Evolutionary conservation across 2,329 filamentous ascomycete genomes (phyloP).

Genomic region (Uncinocarpus reesii): DNA sequence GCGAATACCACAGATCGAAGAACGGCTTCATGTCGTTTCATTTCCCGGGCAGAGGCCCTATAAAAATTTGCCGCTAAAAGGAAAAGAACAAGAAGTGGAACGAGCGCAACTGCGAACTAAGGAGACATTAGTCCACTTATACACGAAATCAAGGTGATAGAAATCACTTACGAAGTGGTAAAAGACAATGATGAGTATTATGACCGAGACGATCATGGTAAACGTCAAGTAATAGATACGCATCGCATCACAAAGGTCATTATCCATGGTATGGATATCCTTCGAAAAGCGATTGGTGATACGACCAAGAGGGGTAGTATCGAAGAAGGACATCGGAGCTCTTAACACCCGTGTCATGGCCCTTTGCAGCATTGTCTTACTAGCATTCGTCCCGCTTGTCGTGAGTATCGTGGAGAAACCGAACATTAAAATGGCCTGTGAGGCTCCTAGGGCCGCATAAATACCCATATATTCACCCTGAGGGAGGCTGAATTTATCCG

Average conservation of each 20-base stretch:
- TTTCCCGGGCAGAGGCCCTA: conserved; percentile 77
- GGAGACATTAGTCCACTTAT: background rate
- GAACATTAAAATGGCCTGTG: conserved; percentile 68
- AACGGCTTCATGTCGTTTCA: conserved; percentile 88
- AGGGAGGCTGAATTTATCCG: conserved; percentile 57
- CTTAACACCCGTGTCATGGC: conserved; percentile 66
- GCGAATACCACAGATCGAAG: conserved; percentile 81
- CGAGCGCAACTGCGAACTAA: conserved; percentile 58
- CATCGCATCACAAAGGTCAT: conserved; percentile 76
- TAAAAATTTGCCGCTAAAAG: conserved; percentile 79
- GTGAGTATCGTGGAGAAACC: conserved; percentile 68
- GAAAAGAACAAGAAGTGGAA: conserved; percentile 64
- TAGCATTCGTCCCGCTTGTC: conserved; percentile 67
- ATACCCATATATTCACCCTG: conserved; percentile 60
- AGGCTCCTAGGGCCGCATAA: conserved; percentile 60
- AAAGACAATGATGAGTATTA: conserved; percentile 84
- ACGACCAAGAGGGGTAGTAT: conserved; percentile 86
- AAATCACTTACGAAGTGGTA: conserved; percentile 60
- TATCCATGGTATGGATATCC: conserved; percentile 95
- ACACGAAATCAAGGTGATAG: background rate
- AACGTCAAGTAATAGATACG: conserved; percentile 86
- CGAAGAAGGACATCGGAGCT: conserved; percentile 80
- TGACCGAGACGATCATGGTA: conserved; percentile 70
- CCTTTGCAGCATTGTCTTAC: conserved; percentile 67
- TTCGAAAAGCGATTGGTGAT: conserved; percentile 95